phyloP scores from a whole-genome alignment of 306 rosid genomes.

The Cucumis cinereus region DNA sequence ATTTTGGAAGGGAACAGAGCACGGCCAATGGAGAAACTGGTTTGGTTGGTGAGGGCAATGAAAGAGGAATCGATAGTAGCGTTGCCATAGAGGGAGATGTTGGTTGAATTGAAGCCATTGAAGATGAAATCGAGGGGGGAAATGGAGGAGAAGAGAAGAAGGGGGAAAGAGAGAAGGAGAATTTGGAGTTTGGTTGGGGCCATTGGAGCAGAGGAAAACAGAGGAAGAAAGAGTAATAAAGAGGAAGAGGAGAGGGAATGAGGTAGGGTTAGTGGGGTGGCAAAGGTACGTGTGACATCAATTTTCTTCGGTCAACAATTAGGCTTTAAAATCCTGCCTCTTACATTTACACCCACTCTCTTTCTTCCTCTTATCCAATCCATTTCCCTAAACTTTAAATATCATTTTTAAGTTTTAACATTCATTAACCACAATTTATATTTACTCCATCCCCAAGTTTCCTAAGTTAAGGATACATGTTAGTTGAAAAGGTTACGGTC shows the following conservation, averaged over 20 bases:
- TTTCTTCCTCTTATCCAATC: background rate
- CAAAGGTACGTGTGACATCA: background rate
- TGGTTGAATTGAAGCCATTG: slow-evolving; percentile 62
- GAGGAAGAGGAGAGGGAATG: background rate
- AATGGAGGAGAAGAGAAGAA: slow-evolving; percentile 8
- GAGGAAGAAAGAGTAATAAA: background rate
- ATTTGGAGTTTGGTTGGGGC: background rate
- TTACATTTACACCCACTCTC: background rate
- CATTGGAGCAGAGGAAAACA: slow-evolving; percentile 1
- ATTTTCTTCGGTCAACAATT: background rate
- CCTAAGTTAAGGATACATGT: too few relatives aligned
- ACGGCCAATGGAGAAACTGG: slow-evolving; percentile 56
- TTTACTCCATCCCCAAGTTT: too few relatives aligned
- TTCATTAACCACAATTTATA: too few relatives aligned
- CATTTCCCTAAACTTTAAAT: background rate
- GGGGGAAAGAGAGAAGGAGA: background rate
- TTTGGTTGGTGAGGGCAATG: slow-evolving; percentile 48
- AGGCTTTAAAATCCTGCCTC: background rate
- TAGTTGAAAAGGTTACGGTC: too few relatives aligned
- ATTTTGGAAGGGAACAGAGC: slow-evolving; percentile 40
- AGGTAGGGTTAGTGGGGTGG: background rate
- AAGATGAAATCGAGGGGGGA: slow-evolving; percentile 47
- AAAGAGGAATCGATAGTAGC: slow-evolving; percentile 41
- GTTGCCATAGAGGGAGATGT: slow-evolving; percentile 42
- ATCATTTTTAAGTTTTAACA: background rate